A percentile compares a stretch with the other conserved stretches of the same genome.
These are phyloP conservation scores for Moricandia moricandioides DNA, from an alignment of 345 rosid species.

Conservation along the genomic window DNA sequence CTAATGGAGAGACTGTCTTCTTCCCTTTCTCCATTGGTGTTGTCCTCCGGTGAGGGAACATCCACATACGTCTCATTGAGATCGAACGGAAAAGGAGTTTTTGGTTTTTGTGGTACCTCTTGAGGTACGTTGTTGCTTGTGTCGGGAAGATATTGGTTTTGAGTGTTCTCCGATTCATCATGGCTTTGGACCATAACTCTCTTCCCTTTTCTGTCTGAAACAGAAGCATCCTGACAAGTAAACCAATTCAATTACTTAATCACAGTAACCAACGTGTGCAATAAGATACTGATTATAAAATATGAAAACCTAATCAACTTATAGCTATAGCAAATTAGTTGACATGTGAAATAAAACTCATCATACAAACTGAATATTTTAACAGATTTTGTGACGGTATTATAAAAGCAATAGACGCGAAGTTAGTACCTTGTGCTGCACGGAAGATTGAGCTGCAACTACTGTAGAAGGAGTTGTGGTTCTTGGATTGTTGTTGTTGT, in stretches of 20 bases:
- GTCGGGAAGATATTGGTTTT: no score
- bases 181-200: background rate
- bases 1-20: background rate
- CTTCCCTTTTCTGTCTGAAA: background rate
- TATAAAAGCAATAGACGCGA: background rate
- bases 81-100: background rate
- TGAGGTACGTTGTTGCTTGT: background rate
- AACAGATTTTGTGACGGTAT: background rate
- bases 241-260: background rate
- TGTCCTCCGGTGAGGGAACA: background rate
- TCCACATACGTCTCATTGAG: background rate
- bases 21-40: background rate
- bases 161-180: background rate
- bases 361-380: background rate
- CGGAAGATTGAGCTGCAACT: constrained; percentile 34
- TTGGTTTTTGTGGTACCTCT: background rate
- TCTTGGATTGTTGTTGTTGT: background rate
- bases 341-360: background rate
- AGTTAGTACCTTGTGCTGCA: constrained; percentile 51
- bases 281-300: background rate
- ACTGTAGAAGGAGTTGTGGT: constrained; percentile 24
- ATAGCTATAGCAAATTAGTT: background rate
- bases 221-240: background rate
- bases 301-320: background rate
- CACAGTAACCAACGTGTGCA: background rate